These are phyloP conservation scores for Pleurotus tuoliensis DNA, from an alignment of 768 basidiomycete genomes.

Conservation along the genomic window DNA sequence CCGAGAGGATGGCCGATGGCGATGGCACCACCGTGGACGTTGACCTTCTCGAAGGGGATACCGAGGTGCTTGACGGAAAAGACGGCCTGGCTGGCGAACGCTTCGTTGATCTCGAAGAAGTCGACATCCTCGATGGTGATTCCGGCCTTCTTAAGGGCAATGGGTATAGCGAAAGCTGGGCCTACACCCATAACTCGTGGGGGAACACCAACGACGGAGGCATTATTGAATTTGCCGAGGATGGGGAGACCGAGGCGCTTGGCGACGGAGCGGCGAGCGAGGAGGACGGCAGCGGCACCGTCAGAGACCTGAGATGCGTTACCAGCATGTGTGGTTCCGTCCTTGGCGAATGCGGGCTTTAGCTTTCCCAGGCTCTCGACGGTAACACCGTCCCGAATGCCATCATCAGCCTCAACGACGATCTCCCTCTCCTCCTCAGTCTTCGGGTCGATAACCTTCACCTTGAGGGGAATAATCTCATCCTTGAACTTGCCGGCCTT, in stretches of 20 bases:
- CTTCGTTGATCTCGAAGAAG: conserved; percentile 92
- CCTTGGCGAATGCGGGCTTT: conserved; percentile 80
- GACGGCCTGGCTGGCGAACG: conserved; percentile 82
- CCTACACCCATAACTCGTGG: conserved; percentile 91
- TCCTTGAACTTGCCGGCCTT: conserved; percentile 77
- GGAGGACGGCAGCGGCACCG: conserved; percentile 86
- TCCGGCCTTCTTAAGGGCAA: conserved; percentile 62
- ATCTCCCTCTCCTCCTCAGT: conserved; percentile 64
- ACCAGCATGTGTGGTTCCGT: conserved; percentile 73
- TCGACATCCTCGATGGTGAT: conserved; percentile 71
- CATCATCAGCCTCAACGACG: conserved; percentile 79
- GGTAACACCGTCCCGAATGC: conserved; percentile 83
- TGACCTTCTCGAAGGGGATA: conserved; percentile 76
- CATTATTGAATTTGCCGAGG: conserved; percentile 78
- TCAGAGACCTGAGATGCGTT: conserved; percentile 92
- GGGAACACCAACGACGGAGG: conserved; percentile 72
- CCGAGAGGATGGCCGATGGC: conserved; percentile 88
- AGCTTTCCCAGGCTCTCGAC: conserved; percentile 73
- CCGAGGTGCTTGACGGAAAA: conserved; percentile 67
- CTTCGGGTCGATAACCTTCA: conserved; percentile 68
- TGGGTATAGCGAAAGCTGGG: conserved; percentile 84
- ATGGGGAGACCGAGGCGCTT: conserved; percentile 83
- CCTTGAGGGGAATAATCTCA: conserved; percentile 81
- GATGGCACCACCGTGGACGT: conserved; percentile 85
- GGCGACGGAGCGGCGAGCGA: conserved; percentile 76